phyloP scores from a whole-genome alignment of 768 basidiomycete genomes.

The button mushroom (Agaricus bisporus) region DNA sequence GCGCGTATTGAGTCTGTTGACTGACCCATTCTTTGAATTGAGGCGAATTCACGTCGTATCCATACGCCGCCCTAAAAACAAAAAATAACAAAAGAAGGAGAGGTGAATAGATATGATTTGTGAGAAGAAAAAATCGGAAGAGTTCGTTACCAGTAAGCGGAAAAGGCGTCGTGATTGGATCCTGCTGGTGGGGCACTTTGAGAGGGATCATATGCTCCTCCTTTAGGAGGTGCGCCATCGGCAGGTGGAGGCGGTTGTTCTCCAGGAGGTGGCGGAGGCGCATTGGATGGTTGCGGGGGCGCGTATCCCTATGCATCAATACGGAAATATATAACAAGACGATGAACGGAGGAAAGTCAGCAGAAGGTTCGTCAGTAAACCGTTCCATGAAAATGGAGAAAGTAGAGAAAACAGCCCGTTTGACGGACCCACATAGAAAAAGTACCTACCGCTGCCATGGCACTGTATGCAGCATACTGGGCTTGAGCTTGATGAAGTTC shows the following conservation, averaged over 20 bases:
- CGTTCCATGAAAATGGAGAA: background rate
- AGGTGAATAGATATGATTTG: background rate
- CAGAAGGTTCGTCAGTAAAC: background rate
- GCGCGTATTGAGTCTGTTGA: conserved; percentile 57
- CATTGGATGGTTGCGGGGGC: conserved; percentile 37
- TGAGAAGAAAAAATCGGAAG: conserved; percentile 9
- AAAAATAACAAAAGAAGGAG: background rate
- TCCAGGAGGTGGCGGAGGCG: conserved; percentile 43
- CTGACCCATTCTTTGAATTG: conserved; percentile 72
- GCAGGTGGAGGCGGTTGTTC: conserved; percentile 34
- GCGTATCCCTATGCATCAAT: conserved; percentile 38
- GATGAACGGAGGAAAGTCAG: background rate
- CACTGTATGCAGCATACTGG: conserved; percentile 64
- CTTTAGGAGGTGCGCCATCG: conserved; percentile 36
- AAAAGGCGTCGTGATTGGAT: conserved; percentile 33
- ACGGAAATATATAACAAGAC: background rate
- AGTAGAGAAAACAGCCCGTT: background rate
- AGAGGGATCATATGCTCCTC: conserved; percentile 38
- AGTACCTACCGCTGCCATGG: conserved; percentile 41
- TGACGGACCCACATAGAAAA: background rate
- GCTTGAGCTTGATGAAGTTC: conserved; percentile 73
- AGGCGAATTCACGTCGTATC: conserved; percentile 70
- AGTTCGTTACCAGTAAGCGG: conserved; percentile 40
- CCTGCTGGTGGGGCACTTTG: conserved; percentile 6
- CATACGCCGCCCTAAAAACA: conserved; percentile 58